These are phyloP conservation scores for Trichoderma endophyticum DNA, from an alignment of 2,329 filamentous ascomycete species.

Conservation along the genomic window DNA sequence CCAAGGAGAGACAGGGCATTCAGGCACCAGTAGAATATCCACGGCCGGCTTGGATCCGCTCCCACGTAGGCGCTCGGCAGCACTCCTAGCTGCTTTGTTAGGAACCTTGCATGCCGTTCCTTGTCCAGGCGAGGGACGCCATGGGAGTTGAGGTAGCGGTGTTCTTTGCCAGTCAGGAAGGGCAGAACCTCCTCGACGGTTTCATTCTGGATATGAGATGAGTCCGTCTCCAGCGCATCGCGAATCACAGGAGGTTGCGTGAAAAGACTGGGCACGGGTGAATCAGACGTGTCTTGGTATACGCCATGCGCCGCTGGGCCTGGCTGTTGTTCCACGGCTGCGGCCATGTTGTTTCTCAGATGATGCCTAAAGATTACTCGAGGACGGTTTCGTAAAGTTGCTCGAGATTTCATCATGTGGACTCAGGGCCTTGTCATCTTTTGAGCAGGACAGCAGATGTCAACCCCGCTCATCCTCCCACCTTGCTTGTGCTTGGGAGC, in stretches of 20 bases:
- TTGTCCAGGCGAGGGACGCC: constrained; percentile 75
- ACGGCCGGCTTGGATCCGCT: constrained; percentile 84
- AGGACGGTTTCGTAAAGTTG: constrained; percentile 29
- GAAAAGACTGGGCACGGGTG: constrained; percentile 54
- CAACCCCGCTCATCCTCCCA: constrained; percentile 17
- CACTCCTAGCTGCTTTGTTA: constrained; percentile 54
- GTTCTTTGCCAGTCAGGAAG: constrained; percentile 57
- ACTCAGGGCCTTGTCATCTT: constrained; percentile 23
- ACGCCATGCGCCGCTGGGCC: not conserved
- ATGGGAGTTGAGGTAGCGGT: constrained; percentile 60
- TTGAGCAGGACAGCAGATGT: constrained; percentile 18
- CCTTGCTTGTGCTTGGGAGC: constrained; percentile 13
- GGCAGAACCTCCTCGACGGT: constrained; percentile 68
- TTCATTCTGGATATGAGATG: constrained; percentile 64
- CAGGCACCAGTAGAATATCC: constrained; percentile 92
- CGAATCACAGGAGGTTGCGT: constrained; percentile 57
- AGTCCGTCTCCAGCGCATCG: constrained; percentile 65
- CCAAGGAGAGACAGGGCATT: constrained; percentile 72
- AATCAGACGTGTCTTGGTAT: constrained; percentile 10
- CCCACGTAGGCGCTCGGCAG: constrained; percentile 69
- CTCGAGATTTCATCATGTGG: constrained; percentile 32
- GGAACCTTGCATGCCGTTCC: constrained; percentile 57
- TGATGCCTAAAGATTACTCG: constrained; percentile 34
- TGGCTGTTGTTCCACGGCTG: constrained; percentile 18
- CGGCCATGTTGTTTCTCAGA: constrained; percentile 21